Evolutionary conservation across 2,329 filamentous ascomycete species (phyloP).

Genomic region (Venturiaceae sp.): DNA sequence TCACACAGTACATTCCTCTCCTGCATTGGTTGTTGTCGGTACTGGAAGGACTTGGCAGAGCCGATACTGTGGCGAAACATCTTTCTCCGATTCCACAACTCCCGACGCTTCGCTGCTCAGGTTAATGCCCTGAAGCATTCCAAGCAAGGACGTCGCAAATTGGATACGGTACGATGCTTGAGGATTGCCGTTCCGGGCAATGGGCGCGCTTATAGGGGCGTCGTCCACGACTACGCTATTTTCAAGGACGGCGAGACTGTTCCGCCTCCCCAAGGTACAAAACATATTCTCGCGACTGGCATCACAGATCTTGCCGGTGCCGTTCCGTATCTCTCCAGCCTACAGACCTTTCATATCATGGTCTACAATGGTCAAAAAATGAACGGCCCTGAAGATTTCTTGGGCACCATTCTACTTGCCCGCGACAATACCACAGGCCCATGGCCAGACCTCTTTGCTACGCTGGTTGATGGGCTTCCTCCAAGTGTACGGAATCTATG

Average conservation of each 20-base stretch:
- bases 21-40: neutral
- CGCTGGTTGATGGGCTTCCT: neutral
- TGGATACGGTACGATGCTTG: neutral
- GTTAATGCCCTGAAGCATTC: neutral
- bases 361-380: neutral
- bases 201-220: neutral
- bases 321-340: neutral
- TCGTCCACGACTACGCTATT: neutral
- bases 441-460: neutral
- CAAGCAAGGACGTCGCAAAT: neutral
- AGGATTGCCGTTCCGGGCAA: constrained; percentile 1
- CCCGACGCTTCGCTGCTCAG: neutral
- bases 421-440: neutral
- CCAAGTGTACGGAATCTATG: neutral
- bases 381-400: neutral
- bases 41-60: neutral
- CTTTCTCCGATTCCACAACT: neutral
- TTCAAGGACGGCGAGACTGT: neutral
- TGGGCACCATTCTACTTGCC: neutral
- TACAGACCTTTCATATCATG: neutral
- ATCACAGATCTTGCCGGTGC: neutral
- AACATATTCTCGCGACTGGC: too few species aligned
- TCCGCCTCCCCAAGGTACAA: too few species aligned
- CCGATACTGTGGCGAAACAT: neutral
- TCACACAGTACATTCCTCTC: neutral